These are phyloP conservation scores for Porcisia hertigi DNA, from an alignment of 208 protist genomes.

Conservation along the genomic window DNA sequence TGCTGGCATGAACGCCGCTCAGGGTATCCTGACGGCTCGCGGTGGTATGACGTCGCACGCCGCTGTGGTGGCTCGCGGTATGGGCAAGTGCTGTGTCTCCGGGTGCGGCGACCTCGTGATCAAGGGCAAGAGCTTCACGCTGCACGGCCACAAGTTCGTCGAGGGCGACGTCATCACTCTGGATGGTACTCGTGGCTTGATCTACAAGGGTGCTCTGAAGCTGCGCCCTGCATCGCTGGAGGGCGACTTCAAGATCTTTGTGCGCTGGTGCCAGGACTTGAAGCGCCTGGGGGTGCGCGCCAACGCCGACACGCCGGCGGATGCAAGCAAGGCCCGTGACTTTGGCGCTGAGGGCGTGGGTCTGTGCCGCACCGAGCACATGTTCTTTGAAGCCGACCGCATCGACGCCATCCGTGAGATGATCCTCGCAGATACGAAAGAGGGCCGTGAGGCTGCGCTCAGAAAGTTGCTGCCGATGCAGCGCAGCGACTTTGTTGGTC, in stretches of 20 bases:
- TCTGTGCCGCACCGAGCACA: constrained; percentile 96
- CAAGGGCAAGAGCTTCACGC: constrained; percentile 58
- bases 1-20: constrained; percentile 86
- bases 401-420: constrained; percentile 92
- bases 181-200: constrained; percentile 86
- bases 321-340: constrained; percentile 64
- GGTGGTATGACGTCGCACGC: constrained; percentile 97
- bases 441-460: constrained; percentile 78
- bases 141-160: constrained; percentile 58
- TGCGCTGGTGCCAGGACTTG: constrained; percentile 80
- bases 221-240: constrained; percentile 62
- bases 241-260: constrained; percentile 81
- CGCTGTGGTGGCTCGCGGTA: constrained; percentile 94
- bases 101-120: constrained; percentile 82
- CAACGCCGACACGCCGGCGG: constrained; percentile 92
- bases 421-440: constrained; percentile 88
- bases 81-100: constrained; percentile 95
- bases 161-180: constrained; percentile 93
- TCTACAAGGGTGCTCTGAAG: constrained; percentile 79
- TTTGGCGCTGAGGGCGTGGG: constrained; percentile 96
- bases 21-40: constrained; percentile 93
- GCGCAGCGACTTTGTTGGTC: constrained; percentile 88
- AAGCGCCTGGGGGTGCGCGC: constrained; percentile 85
- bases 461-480: constrained; percentile 90
- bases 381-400: constrained; percentile 93